Base-by-base conservation (phyloP, 768 basidiomycete species). In the Pilatotrama ljubarskyi region DNA sequence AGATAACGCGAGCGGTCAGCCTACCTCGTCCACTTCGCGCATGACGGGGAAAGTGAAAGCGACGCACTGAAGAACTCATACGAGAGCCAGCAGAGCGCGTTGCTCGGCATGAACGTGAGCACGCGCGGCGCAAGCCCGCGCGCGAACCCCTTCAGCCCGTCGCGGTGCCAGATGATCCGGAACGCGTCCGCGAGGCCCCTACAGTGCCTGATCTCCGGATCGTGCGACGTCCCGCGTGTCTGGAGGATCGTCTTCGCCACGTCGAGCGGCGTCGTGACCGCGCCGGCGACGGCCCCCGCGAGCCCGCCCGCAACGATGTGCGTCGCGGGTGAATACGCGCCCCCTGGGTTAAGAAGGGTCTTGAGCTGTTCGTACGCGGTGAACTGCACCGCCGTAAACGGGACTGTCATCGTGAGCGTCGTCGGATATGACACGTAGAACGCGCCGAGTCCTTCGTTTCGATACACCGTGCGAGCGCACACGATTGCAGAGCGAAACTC, bases 361-460 rank as follows among this genome's bases (percentile, higher is more conserved):
- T 98, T 98, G 61, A 95, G 72, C 70, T 91, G 90, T 74, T 98
- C 97, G 77, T 99, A 99, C 8, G 93, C 91, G 8, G 93, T 92
- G 77, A 93, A 98, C 73, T 99, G 97, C 48, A 95, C 95, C 55
- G 97, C 97, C 66, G 95, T 98, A 80, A 98, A 98, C 2, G 97
- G 97, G 59, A 99, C 91, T 44, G 93, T 88, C 82, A 99, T 98
- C 64, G 85, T 92, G 67, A 99, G 80, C 4, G 97, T 99, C 15
- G 97, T 99, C 20, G 97, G 97, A 75, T 99, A 99, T 5, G 97
- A 99, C 59, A 99, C 86, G 75, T 98, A 99, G 80, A 99, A 98
- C 9, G 97, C 97, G 37, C 76, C 68, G 46, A 97, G 72, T 38
- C 97, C 97, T 75, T 99, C 97, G 36, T 77, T 85, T 43, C 76